Conservation (phyloP, 2,329 filamentous ascomycete genomes). For the Pseudocercospora fijiensis region DNA sequence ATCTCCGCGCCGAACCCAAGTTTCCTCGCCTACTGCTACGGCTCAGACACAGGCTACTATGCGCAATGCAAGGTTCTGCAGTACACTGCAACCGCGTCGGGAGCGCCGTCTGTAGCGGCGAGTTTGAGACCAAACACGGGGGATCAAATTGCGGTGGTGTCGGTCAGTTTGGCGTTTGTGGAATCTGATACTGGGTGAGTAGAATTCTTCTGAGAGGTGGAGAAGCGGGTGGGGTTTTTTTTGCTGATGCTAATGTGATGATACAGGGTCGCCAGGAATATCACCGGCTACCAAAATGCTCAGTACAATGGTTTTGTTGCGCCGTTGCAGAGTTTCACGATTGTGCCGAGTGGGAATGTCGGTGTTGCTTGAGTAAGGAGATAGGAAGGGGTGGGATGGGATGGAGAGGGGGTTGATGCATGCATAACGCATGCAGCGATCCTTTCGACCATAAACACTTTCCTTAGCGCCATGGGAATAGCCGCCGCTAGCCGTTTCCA, state of each 20-base stretch:
- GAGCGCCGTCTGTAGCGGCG: constrained; percentile 11
- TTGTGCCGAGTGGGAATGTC: background rate
- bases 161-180: constrained; percentile 16
- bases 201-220: background rate
- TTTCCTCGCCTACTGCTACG: constrained; percentile 19
- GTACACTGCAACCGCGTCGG: constrained; percentile 4
- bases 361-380: background rate
- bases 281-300: constrained; percentile 13
- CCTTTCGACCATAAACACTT: no score
- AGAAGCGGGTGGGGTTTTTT: background rate
- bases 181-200: constrained; percentile 13
- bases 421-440: no score
- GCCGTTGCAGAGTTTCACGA: constrained; percentile 12
- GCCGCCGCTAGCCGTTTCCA: no score
- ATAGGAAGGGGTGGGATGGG: background rate
- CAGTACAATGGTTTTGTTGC: constrained; percentile 18
- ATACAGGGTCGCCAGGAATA: constrained; percentile 14
- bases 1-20: constrained; percentile 3
- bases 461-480: no score
- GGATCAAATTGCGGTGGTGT: constrained; percentile 11
- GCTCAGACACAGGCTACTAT: constrained; percentile 18
- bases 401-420: no score
- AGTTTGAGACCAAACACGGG: background rate
- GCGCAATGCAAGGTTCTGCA: constrained; percentile 14
- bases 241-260: background rate